Base-by-base conservation (phyloP, 202 grass and related monocot genomes). In the Eragrostis tef region DNA sequence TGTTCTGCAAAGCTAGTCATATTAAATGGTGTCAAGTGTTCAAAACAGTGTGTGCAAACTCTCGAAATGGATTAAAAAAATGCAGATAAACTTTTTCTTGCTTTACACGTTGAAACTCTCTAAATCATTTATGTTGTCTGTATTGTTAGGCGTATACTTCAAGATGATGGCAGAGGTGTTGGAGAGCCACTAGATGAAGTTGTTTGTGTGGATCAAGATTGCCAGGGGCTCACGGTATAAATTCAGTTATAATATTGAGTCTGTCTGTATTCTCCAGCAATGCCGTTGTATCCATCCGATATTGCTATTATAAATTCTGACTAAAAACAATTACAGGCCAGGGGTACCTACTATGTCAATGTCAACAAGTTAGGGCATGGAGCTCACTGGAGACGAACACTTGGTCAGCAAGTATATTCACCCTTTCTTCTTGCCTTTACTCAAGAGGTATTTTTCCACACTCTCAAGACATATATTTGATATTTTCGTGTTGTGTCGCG, bases 341-440 rank as follows among this genome's bases (percentile, higher is more conserved):
- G 84, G 81, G 94, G 89, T 75, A 94, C 83, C 56, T 97, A 92
- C 72, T 97, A 94, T 64, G 63, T 94, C 34, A 88, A 89, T 52
- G 78, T 92, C 34, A 79, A 94, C 67, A 86, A 90, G 78, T 49
- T 89, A 70, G 91, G 89, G 78, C 84, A 80, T 73, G 94, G 94
- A 84, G 88, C 89, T 50, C 80, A 90, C 68, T 94, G 94, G 89
- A 81, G 94, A 59, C 80, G 91, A 88, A 92, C 84, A 86, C 78
- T 72, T 84, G 88, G 89, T 47, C 91, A 97, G 86, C 60, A 92
- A 89, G 84, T 92, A 59, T 94, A 94, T 83, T 97, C 94, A 52
- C 88, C 91, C 21, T 86, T 94, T 90, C 91, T 97, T 87, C 51
- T 94, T 77, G 94, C 91, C 74, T 97, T 97, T 61, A 44, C 84